Evolutionary conservation across 2,329 filamentous ascomycete genomes (phyloP).

Genomic region (Leptographium procerum): DNA sequence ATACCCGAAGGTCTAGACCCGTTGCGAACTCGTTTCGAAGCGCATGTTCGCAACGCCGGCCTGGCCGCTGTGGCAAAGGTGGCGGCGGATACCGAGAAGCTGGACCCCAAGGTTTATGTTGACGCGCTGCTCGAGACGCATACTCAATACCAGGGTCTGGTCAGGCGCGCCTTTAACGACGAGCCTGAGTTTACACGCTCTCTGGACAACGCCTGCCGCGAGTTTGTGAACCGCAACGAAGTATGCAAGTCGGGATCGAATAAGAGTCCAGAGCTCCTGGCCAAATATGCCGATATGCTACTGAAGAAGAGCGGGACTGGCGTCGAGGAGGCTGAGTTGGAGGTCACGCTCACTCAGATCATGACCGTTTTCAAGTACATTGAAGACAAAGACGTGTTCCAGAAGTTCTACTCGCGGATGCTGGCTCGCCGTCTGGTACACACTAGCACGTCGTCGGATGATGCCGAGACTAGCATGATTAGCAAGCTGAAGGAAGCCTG

Average conservation of each 20-base stretch:
- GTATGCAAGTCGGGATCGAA: constrained; percentile 90
- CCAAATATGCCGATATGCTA: constrained; percentile 88
- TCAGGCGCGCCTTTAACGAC: constrained; percentile 85
- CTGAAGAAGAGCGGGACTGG: constrained; percentile 88
- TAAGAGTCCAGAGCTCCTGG: constrained; percentile 86
- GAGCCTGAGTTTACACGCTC: constrained; percentile 96
- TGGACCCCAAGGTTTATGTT: constrained; percentile 95
- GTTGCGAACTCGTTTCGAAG: constrained; percentile 76
- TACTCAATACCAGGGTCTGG: constrained; percentile 81
- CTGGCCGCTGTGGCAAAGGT: constrained; percentile 84
- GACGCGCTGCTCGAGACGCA: constrained; percentile 91
- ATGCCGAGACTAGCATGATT: constrained; percentile 99
- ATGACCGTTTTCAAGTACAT: constrained; percentile 99
- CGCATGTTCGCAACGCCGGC: constrained; percentile 83
- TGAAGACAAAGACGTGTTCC: constrained; percentile 99
- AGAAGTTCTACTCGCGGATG: constrained; percentile 98
- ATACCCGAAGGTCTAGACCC: constrained; percentile 90
- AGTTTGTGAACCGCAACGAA: constrained; percentile 96
- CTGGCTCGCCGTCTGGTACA: constrained; percentile 89
- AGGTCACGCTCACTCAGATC: constrained; percentile 78
- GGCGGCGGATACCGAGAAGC: constrained; percentile 71
- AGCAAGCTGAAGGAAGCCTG: constrained; percentile 97
- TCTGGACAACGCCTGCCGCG: constrained; percentile 89
- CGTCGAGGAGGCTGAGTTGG: constrained; percentile 86
- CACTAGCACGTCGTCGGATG: constrained; percentile 88